These are phyloP conservation scores for Sphagnum tenellum DNA, from an alignment of 225 moss, liverwort and hornwort species.

Conservation along the genomic window DNA sequence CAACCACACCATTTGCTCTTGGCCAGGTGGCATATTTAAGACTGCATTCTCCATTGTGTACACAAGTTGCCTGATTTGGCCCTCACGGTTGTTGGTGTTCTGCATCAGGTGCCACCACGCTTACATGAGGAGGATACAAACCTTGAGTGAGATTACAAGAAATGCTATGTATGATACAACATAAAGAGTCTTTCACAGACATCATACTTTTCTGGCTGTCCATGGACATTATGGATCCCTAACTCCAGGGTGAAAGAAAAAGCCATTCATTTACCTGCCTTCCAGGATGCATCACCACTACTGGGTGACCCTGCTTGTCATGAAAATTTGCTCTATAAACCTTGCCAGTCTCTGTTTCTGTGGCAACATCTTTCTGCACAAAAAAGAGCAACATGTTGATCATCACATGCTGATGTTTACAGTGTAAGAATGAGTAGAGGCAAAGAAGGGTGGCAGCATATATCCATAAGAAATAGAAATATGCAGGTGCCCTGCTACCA, in stretches of 20 bases:
- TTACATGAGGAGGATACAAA: too few relatives aligned
- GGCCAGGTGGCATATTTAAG: conserved; percentile 50
- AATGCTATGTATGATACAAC: too few relatives aligned
- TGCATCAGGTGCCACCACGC: conserved; percentile 10
- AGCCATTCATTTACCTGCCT: conserved; percentile 43
- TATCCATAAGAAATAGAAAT: too few relatives aligned
- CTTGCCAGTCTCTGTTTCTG: conserved; percentile 82
- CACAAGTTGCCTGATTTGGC: conserved; percentile 83
- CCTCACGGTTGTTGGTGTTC: conserved; percentile 53
- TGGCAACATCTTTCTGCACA: conserved; percentile 48
- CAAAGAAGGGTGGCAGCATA: too few relatives aligned
- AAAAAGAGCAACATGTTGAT: too few relatives aligned
- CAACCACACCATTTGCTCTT: conserved; percentile 94
- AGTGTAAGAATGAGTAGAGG: too few relatives aligned
- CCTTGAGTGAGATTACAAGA: too few relatives aligned
- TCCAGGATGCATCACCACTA: conserved; percentile 69
- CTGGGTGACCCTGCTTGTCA: conserved; percentile 67
- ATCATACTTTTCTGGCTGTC: too few relatives aligned
- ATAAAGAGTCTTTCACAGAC: too few relatives aligned
- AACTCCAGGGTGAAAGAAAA: background rate
- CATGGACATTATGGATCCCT: background rate
- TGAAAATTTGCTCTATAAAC: conserved; percentile 55
- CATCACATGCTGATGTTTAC: too few relatives aligned
- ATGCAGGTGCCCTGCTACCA: too few relatives aligned
- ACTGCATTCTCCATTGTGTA: conserved; percentile 80